Conservation (phyloP, 176 grass and related monocot genomes). For the Aegilops speltoides region DNA sequence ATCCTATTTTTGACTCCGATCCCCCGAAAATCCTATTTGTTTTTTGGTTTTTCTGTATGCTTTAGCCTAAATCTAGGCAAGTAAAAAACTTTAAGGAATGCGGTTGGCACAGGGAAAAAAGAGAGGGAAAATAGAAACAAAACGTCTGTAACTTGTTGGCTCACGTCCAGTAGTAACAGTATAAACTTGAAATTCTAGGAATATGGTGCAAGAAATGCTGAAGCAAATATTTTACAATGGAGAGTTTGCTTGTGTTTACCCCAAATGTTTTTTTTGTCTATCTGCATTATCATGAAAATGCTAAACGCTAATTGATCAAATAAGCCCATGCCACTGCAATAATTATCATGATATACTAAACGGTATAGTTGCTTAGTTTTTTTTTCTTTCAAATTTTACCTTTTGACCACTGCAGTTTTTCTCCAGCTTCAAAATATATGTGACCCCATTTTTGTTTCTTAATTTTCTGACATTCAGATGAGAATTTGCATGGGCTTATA, state of each 20-base stretch:
- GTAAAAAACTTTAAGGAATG: not conserved
- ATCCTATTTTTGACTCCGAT: too few relatives aligned
- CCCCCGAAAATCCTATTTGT: not conserved
- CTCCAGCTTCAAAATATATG: not conserved
- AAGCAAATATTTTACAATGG: not conserved
- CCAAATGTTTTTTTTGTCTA: not conserved
- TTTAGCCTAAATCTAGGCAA: not conserved
- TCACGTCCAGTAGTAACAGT: not conserved
- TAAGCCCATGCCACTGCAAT: not conserved
- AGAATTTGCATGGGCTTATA: not conserved
- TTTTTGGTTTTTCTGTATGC: not conserved
- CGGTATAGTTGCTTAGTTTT: not conserved
- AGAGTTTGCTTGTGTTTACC: not conserved
- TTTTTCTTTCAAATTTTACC: not conserved
- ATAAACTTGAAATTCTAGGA: not conserved
- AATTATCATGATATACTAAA: not conserved
- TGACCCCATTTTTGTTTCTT: not conserved
- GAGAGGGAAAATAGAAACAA: not conserved
- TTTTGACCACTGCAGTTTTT: not conserved
- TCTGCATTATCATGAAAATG: not conserved
- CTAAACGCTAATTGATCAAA: not conserved
- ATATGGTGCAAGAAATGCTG: not conserved
- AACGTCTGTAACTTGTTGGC: not conserved
- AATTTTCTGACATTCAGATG: not conserved
- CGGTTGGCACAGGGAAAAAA: not conserved